Evolutionary conservation across 768 basidiomycete genomes (phyloP).

Genomic region (Boletellus emodensis): DNA sequence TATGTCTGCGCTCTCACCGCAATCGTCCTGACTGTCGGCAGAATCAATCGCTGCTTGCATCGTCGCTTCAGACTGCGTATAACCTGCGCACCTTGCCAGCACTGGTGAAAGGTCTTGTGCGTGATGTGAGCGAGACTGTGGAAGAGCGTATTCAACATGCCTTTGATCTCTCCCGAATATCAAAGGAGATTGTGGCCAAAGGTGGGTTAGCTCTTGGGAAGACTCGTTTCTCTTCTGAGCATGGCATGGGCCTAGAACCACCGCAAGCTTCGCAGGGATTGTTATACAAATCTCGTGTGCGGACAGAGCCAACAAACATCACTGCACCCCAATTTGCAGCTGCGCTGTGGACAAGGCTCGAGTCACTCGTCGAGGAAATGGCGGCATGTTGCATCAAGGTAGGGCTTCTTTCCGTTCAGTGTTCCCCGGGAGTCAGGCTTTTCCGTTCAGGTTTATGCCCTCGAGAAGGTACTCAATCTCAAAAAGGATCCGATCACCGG

Average conservation of each 20-base stretch:
- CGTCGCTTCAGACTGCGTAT: conserved; percentile 92
- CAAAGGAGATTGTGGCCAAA: conserved; percentile 78
- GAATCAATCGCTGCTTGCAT: conserved; percentile 90
- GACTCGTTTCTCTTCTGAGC: background rate
- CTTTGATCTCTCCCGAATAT: conserved; percentile 85
- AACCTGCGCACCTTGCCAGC: conserved; percentile 84
- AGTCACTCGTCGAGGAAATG: conserved; percentile 79
- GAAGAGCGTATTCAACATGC: conserved; percentile 75
- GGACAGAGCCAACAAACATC: conserved; percentile 86
- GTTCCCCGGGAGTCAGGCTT: background rate
- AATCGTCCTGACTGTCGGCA: conserved; percentile 26
- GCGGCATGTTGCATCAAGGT: conserved; percentile 89
- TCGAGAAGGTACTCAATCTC: conserved; percentile 88
- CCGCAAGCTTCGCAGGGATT: conserved; percentile 33
- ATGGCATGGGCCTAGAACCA: conserved; percentile 11
- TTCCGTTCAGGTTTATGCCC: conserved; percentile 71
- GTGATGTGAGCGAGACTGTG: conserved; percentile 78
- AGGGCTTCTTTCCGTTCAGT: background rate
- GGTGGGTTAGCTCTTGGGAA: conserved; percentile 40
- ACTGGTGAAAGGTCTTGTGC: conserved; percentile 73
- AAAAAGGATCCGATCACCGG: conserved; percentile 83
- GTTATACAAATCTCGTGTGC: conserved; percentile 79
- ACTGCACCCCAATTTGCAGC: conserved; percentile 85
- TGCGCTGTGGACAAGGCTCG: conserved; percentile 54
- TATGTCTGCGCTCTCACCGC: background rate